Conservation (phyloP, 2,329 filamentous ascomycete species). For the Geoglossum cookeanum region DNA sequence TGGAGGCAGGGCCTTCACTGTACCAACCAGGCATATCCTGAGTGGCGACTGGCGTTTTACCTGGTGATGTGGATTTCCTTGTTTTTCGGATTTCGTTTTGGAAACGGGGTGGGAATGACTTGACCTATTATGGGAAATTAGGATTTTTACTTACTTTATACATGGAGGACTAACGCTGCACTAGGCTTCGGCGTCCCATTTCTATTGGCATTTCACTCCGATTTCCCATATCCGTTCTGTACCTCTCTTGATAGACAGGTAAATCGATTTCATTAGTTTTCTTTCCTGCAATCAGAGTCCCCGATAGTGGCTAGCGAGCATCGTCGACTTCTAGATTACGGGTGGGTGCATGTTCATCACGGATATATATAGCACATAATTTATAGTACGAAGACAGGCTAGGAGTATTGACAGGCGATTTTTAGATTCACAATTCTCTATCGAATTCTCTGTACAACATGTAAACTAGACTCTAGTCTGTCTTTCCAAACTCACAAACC, state of each 20-base stretch:
- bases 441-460: not conserved
- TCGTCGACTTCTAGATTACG: too few relatives aligned
- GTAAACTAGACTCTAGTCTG: not conserved
- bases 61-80: not conserved
- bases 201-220: not conserved
- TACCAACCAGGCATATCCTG: not conserved
- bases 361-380: too few relatives aligned
- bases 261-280: not conserved
- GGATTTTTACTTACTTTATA: not conserved
- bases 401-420: too few relatives aligned
- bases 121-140: not conserved
- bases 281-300: not conserved
- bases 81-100: not conserved
- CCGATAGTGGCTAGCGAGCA: too few relatives aligned
- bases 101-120: not conserved
- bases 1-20: not conserved
- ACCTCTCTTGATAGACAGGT: not conserved
- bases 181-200: not conserved
- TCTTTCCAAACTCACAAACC: not conserved
- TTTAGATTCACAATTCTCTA: not conserved
- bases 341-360: too few relatives aligned
- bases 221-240: not conserved
- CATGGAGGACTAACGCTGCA: not conserved
- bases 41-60: not conserved
- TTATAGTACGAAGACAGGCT: too few relatives aligned